A percentile compares a stretch with the other conserved stretches of the same genome.
Conservation (phyloP, 306 rosid genomes). For the Cotoneaster glaucophyllus region DNA sequence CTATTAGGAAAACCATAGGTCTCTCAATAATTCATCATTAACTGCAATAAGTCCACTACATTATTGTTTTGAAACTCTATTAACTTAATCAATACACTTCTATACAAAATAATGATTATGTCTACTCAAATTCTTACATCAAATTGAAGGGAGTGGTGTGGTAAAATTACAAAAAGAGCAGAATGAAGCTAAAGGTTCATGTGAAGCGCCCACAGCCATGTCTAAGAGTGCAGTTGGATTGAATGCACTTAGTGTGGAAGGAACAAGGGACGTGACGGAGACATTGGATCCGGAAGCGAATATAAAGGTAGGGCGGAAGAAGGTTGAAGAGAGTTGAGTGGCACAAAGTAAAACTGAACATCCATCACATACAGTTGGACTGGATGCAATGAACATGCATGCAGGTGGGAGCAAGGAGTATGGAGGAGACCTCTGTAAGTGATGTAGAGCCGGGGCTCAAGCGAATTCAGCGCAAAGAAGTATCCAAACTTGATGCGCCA, state of each 20-base stretch:
- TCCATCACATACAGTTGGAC: not conserved
- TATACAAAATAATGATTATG: no score
- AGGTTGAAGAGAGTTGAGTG: not conserved
- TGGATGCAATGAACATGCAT: not conserved
- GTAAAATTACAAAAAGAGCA: not conserved
- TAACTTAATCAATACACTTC: no score
- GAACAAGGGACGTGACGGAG: not conserved
- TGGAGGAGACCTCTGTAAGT: not conserved
- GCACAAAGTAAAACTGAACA: not conserved
- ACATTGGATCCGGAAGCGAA: not conserved
- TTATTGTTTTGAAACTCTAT: no score
- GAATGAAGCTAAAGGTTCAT: not conserved
- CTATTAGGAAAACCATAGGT: no score
- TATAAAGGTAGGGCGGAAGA: not conserved
- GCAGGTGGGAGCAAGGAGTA: not conserved
- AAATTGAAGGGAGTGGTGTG: not conserved
- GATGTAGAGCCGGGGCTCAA: not conserved
- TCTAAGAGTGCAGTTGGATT: not conserved
- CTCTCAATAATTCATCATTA: no score
- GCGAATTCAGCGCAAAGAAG: not conserved
- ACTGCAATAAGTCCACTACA: no score
- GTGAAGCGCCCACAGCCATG: not conserved
- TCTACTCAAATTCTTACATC: no score
- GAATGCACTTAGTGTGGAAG: not conserved
- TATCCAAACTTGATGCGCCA: no score